These are phyloP conservation scores for Eustoma russellianum DNA, from an alignment of 257 asterid species.

Conservation along the genomic window DNA sequence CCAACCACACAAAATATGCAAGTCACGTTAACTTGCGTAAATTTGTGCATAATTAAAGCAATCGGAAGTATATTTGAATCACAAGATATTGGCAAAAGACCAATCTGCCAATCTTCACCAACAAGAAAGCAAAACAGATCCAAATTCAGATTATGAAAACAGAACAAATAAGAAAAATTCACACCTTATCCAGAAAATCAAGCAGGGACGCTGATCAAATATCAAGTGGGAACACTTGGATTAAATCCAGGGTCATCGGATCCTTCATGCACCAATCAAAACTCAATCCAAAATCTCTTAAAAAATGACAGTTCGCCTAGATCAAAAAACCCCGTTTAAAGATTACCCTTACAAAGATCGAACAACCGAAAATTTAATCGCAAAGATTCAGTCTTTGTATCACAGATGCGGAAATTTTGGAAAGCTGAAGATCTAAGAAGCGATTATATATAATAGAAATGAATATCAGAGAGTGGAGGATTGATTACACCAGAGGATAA, in stretches of 20 bases:
- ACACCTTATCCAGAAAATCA: constrained; percentile 65
- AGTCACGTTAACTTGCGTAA: constrained; percentile 17
- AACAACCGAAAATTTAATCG: constrained; percentile 8
- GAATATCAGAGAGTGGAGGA: constrained; percentile 20
- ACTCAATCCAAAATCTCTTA: constrained; percentile 31
- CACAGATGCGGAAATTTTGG: constrained; percentile 24
- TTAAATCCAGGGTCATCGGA: constrained; percentile 49
- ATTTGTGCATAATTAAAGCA: constrained; percentile 6
- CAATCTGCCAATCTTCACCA: constrained; percentile 11
- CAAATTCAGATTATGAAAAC: constrained; percentile 16
- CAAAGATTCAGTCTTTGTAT: constrained; percentile 8
- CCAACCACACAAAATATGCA: not conserved
- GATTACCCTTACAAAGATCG: constrained; percentile 4
- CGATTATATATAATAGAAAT: constrained; percentile 22
- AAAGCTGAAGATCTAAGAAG: constrained; percentile 56
- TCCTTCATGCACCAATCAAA: constrained; percentile 53
- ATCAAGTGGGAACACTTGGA: constrained; percentile 35
- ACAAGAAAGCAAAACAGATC: constrained; percentile 35
- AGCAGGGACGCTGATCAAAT: constrained; percentile 50
- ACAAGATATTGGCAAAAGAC: constrained; percentile 15
- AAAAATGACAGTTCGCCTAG: constrained; percentile 36
- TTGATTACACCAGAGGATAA: constrained; percentile 43
- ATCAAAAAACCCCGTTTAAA: constrained; percentile 33
- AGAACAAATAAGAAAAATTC: constrained; percentile 8
- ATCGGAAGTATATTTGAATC: constrained; percentile 7